Conservation (phyloP, 208 protist genomes). For the Lotmaria passim region DNA sequence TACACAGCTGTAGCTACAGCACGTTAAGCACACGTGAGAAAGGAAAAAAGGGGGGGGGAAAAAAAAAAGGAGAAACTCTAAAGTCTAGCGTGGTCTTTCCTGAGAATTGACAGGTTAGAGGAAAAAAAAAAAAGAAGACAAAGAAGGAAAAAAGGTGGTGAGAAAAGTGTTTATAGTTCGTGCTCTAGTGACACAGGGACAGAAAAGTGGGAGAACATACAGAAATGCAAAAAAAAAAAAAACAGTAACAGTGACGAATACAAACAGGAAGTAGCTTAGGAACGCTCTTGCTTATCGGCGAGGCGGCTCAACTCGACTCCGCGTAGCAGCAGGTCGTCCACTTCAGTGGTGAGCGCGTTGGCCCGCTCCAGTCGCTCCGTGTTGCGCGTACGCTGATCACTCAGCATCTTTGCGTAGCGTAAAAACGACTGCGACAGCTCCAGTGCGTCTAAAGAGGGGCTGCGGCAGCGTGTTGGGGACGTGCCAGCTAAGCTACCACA, state of each 20-base stretch:
- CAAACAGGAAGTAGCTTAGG: background rate
- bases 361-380: slow-evolving; percentile 36
- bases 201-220: background rate
- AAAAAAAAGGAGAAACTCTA: no score
- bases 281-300: background rate
- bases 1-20: no score
- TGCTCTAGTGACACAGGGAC: no score
- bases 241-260: background rate
- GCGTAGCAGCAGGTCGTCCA: slow-evolving; percentile 61
- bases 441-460: slow-evolving; percentile 36
- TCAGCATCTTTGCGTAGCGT: slow-evolving; percentile 59
- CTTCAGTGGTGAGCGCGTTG: slow-evolving; percentile 34
- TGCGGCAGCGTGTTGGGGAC: slow-evolving; percentile 20
- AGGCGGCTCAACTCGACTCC: slow-evolving; percentile 19
- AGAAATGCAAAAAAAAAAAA: background rate
- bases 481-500: background rate
- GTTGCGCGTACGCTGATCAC: slow-evolving; percentile 47
- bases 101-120: background rate
- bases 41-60: background rate
- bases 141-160: background rate
- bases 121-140: background rate
- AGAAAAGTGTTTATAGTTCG: no score
- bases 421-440: slow-evolving; percentile 59
- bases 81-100: no score
- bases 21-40: background rate